phyloP scores from a whole-genome alignment of 164 flowering plant genomes.

The Platanus orientalis region DNA sequence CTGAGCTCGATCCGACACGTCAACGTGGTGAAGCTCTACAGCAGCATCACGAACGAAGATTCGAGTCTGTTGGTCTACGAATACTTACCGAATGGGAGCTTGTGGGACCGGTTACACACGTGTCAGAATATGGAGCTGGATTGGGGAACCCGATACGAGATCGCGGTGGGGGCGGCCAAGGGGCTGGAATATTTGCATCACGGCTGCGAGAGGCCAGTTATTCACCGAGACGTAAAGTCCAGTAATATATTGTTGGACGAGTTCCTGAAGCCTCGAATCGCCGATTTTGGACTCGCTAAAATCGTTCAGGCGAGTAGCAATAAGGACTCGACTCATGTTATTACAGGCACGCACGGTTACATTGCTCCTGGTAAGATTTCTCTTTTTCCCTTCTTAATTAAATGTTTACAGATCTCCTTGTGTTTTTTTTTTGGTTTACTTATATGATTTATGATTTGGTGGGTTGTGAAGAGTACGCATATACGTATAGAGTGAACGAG shows the following conservation, averaged over 20 bases:
- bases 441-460: not conserved
- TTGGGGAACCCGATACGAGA: constrained; percentile 56
- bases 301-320: constrained; percentile 27
- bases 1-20: constrained; percentile 68
- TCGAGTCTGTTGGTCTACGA: constrained; percentile 67
- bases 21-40: constrained; percentile 73
- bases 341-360: constrained; percentile 70
- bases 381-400: not conserved
- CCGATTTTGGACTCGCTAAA: constrained; percentile 67
- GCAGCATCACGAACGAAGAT: constrained; percentile 72
- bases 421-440: not conserved
- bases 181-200: constrained; percentile 80
- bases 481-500: constrained; percentile 50
- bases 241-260: constrained; percentile 60
- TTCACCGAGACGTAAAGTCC: constrained; percentile 66
- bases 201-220: constrained; percentile 50
- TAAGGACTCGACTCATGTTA: constrained; percentile 31
- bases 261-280: constrained; percentile 50
- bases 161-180: constrained; percentile 69
- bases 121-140: constrained; percentile 37
- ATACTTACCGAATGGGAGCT: constrained; percentile 65
- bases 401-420: not conserved
- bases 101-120: constrained; percentile 68
- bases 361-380: constrained; percentile 60
- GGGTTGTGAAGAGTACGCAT: constrained; percentile 51